Evolutionary conservation across 495 filamentous ascomycete species (phyloP).

Genomic region (Tuber aestivum): DNA sequence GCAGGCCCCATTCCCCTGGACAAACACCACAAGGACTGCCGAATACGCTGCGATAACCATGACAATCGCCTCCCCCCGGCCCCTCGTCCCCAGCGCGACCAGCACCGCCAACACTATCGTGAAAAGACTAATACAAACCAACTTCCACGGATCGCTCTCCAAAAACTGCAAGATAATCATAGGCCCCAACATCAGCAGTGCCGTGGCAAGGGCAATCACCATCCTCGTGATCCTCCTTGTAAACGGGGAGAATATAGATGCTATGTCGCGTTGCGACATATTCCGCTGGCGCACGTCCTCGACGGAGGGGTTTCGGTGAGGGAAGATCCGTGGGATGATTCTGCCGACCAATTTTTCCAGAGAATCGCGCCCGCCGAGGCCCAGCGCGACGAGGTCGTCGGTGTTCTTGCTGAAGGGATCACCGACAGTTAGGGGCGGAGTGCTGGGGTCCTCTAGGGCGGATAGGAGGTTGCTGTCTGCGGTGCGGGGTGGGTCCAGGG

Average conservation of each 20-base stretch:
- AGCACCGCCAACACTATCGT: slow-evolving; percentile 27
- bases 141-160: slow-evolving; percentile 27
- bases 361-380: slow-evolving; percentile 33
- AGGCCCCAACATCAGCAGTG: slow-evolving; percentile 34
- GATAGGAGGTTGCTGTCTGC: slow-evolving; percentile 28
- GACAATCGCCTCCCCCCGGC: slow-evolving; percentile 35
- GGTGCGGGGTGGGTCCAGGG: slow-evolving; percentile 36
- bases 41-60: slow-evolving; percentile 41
- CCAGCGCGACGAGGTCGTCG: slow-evolving; percentile 36
- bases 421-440: slow-evolving; percentile 18
- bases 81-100: slow-evolving; percentile 35
- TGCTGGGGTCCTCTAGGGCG: slow-evolving; percentile 29
- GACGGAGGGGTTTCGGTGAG: slow-evolving; percentile 31
- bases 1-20: slow-evolving; percentile 25
- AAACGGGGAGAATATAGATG: slow-evolving; percentile 34
- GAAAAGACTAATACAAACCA: slow-evolving; percentile 33
- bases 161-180: slow-evolving; percentile 38
- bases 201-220: slow-evolving; percentile 33
- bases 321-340: slow-evolving; percentile 32
- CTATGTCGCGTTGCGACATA: slow-evolving; percentile 33
- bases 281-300: slow-evolving; percentile 31
- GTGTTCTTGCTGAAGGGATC: slow-evolving; percentile 23
- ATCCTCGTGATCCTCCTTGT: slow-evolving; percentile 35
- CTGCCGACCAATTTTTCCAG: slow-evolving; percentile 37
- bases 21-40: slow-evolving; percentile 40